Evolutionary conservation across 202 grass and related monocot genomes (phyloP).

Genomic region (Setaria viridis): DNA sequence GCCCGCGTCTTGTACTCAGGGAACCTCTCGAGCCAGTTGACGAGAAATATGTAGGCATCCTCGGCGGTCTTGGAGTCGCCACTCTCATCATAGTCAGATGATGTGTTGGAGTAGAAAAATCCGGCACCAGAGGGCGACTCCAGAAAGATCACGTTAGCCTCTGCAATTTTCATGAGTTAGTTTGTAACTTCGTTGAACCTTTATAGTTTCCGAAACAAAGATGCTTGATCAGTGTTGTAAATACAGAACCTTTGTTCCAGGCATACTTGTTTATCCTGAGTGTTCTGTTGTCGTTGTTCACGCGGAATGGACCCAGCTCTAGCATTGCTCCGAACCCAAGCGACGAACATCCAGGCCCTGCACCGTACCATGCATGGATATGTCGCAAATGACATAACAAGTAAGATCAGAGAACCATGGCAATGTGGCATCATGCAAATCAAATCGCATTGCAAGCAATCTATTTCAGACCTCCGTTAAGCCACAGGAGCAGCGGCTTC

Average conservation of each 20-base stretch:
- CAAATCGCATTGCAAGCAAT: not conserved
- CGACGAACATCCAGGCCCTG: conserved; percentile 67
- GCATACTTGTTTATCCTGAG: conserved; percentile 45
- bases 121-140: conserved; percentile 50
- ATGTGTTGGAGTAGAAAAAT: conserved; percentile 54
- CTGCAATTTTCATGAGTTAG: conserved; percentile 31
- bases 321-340: conserved; percentile 55
- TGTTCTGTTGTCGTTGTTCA: conserved; percentile 44
- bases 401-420: not conserved
- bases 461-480: conserved; percentile 56
- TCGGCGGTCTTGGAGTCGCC: conserved; percentile 48
- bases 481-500: conserved; percentile 64
- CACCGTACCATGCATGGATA: not conserved
- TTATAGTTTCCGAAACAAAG: too few relatives aligned
- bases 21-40: conserved; percentile 60
- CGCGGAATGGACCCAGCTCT: conserved; percentile 62
- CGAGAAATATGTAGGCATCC: conserved; percentile 32
- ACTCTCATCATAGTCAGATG: conserved; percentile 47
- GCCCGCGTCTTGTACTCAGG: conserved; percentile 51
- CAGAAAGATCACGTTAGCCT: conserved; percentile 62
- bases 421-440: too few relatives aligned
- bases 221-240: too few relatives aligned
- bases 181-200: too few relatives aligned
- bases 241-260: conserved; percentile 52
- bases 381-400: not conserved